phyloP scores from a whole-genome alignment of 768 basidiomycete species.

The Chalciporus chontae region DNA sequence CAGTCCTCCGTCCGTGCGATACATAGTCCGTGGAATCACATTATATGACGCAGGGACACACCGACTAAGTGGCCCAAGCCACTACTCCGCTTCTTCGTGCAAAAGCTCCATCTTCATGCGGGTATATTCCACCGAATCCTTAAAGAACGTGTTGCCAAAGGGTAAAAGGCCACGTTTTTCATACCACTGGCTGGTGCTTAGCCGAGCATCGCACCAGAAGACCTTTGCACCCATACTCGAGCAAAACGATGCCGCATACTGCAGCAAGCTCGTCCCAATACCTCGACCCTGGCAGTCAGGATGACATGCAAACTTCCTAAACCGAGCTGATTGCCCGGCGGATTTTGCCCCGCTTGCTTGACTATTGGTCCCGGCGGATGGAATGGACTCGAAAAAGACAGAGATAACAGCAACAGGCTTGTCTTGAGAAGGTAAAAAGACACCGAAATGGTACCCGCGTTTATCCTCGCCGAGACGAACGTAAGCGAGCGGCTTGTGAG shows the following conservation, averaged over 20 bases:
- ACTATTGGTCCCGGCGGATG: slow-evolving; percentile 10
- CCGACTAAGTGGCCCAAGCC: background rate
- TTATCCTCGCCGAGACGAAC: slow-evolving; percentile 53
- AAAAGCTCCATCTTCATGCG: slow-evolving; percentile 44
- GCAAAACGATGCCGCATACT: slow-evolving; percentile 35
- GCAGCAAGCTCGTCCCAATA: slow-evolving; percentile 48
- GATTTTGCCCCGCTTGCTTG: background rate
- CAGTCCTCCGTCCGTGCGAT: background rate
- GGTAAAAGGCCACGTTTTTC: slow-evolving; percentile 44
- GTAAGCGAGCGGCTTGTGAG: slow-evolving; percentile 43
- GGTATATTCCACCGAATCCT: slow-evolving; percentile 52
- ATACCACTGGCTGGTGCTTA: slow-evolving; percentile 47
- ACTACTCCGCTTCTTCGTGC: background rate
- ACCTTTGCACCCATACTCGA: slow-evolving; percentile 39
- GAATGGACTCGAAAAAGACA: slow-evolving; percentile 45
- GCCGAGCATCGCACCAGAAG: slow-evolving; percentile 60
- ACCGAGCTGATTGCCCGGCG: slow-evolving; percentile 35
- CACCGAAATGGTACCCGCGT: slow-evolving; percentile 50
- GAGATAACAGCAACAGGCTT: slow-evolving; percentile 53
- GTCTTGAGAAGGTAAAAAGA: slow-evolving; percentile 39
- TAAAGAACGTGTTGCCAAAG: slow-evolving; percentile 53
- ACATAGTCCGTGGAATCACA: background rate
- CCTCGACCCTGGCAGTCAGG: slow-evolving; percentile 49
- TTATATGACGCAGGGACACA: background rate
- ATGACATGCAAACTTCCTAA: slow-evolving; percentile 62